A percentile compares a stretch with the other conserved stretches of the same genome.
These are phyloP conservation scores for Xylaria curta DNA, from an alignment of 495 filamentous ascomycete genomes.

Conservation along the genomic window DNA sequence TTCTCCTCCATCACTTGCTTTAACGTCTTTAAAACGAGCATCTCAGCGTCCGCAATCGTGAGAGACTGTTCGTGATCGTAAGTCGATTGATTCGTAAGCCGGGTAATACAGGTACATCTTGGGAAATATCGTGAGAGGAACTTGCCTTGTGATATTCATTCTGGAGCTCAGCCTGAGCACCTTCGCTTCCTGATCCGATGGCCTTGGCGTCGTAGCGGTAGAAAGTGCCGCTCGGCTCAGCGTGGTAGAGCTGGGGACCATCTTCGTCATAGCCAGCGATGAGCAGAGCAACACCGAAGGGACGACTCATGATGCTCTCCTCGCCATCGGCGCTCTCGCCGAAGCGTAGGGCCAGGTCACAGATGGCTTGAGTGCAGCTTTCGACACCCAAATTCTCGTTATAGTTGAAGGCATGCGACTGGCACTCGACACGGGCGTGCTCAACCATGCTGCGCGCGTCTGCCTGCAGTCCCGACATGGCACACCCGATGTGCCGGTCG, in stretches of 20 bases:
- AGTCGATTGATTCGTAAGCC: background rate
- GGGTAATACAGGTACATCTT: background rate
- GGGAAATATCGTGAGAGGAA: background rate
- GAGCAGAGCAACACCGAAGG: constrained; percentile 94
- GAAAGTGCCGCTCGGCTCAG: constrained; percentile 96
- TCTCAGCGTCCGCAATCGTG: constrained; percentile 91
- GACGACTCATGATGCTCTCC: constrained; percentile 96
- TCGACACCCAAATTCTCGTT: constrained; percentile 93
- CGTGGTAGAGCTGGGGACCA: constrained; percentile 95
- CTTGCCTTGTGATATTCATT: constrained; percentile 92
- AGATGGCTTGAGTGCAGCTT: constrained; percentile 98
- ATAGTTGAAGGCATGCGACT: constrained; percentile 96
- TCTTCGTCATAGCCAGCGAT: constrained; percentile 98
- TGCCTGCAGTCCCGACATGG: constrained; percentile 96
- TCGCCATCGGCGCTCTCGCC: constrained; percentile 97
- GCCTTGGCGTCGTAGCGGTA: constrained; percentile 99
- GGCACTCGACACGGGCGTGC: constrained; percentile 95
- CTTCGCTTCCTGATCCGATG: constrained; percentile 94
- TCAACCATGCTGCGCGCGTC: constrained; percentile 96
- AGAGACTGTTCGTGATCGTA: constrained; percentile 64
- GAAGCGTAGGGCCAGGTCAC: constrained; percentile 94
- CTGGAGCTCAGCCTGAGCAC: constrained; percentile 95
- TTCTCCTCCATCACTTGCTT: constrained; percentile 99
- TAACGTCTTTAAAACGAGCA: constrained; percentile 93
- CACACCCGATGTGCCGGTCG: constrained; percentile 96